Evolutionary conservation across 2,329 filamentous ascomycete genomes (phyloP).

Genomic region (Fonsecaea multimorphosa): DNA sequence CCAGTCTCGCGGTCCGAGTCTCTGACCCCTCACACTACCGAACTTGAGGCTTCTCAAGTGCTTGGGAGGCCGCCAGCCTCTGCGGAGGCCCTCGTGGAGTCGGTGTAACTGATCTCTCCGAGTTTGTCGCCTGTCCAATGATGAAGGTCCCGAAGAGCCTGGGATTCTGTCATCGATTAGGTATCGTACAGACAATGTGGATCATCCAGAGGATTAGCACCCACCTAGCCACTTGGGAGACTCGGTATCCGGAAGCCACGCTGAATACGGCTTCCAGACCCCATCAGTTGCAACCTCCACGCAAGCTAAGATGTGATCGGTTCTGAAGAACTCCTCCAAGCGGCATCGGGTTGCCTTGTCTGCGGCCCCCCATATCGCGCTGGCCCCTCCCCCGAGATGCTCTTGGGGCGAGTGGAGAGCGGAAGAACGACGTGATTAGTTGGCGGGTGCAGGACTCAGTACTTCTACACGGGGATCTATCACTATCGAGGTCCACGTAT

Average conservation of each 20-base stretch:
- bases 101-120: conserved; percentile 7
- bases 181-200: too few relatives aligned
- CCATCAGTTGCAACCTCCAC: background rate
- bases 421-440: background rate
- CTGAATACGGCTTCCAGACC: too few relatives aligned
- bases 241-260: too few relatives aligned
- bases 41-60: background rate
- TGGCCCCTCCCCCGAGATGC: background rate
- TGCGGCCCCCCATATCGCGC: too few relatives aligned
- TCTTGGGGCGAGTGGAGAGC: background rate
- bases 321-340: background rate
- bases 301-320: background rate
- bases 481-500: background rate
- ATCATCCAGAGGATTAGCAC: too few relatives aligned
- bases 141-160: background rate
- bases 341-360: too few relatives aligned
- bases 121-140: background rate
- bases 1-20: background rate
- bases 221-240: too few relatives aligned
- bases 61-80: background rate
- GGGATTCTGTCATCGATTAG: too few relatives aligned
- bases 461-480: too few relatives aligned
- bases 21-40: background rate
- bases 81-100: background rate
- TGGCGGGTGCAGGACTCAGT: background rate